These are phyloP conservation scores for Chaetomiaceae sp. DNA, from an alignment of 2,329 filamentous ascomycete genomes.

Conservation along the genomic window DNA sequence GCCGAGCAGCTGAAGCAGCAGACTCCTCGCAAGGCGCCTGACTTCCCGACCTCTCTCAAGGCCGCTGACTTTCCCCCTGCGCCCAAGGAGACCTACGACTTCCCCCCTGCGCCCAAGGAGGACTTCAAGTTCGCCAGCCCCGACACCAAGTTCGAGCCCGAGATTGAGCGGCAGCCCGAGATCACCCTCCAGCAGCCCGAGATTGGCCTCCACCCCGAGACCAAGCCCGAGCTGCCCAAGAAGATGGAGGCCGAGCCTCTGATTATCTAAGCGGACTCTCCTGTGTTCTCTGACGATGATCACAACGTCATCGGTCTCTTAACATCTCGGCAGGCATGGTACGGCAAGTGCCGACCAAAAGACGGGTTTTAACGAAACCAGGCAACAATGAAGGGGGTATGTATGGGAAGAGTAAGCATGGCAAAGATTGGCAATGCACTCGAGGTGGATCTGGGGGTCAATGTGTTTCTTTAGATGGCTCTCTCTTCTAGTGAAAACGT, in stretches of 20 bases:
- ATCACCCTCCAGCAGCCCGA: not conserved
- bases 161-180: not conserved
- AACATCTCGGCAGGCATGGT: not conserved
- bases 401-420: not conserved
- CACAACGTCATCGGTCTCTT: not conserved
- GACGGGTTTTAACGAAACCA: no score
- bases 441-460: not conserved
- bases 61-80: constrained; percentile 47
- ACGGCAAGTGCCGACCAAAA: not conserved
- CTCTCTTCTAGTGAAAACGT: not conserved
- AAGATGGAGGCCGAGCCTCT: not conserved
- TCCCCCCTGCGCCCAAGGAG: constrained; percentile 12
- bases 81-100: constrained; percentile 34
- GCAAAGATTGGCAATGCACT: constrained; percentile 15
- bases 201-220: not conserved
- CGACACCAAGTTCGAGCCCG: not conserved
- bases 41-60: constrained; percentile 42
- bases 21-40: constrained; percentile 37
- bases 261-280: not conserved
- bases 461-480: not conserved
- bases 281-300: no score
- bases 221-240: not conserved
- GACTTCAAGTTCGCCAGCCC: not conserved
- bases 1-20: constrained; percentile 22
- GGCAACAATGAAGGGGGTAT: not conserved